These are phyloP conservation scores for Xylariaceae sp. DNA, from an alignment of 2,329 filamentous ascomycete genomes.

Conservation along the genomic window DNA sequence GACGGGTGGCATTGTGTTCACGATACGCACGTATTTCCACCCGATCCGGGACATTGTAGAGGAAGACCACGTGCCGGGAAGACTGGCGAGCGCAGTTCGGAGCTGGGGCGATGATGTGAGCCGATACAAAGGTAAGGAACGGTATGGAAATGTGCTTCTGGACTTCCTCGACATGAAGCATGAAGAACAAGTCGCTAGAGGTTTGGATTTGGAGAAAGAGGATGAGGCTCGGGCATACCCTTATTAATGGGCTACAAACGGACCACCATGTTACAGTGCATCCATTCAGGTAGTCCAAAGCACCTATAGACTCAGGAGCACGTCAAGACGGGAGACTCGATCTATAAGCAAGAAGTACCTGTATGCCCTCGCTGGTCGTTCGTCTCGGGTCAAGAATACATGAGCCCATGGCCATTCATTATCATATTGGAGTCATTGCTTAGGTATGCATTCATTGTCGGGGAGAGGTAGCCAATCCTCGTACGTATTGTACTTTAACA, in stretches of 20 bases:
- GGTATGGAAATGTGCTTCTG: slow-evolving; percentile 69
- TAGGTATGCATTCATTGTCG: too few relatives aligned
- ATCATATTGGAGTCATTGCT: too few relatives aligned
- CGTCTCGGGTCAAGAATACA: too few relatives aligned
- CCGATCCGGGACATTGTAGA: slow-evolving; percentile 64
- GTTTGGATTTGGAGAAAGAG: slow-evolving; percentile 52
- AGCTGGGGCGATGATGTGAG: slow-evolving; percentile 80
- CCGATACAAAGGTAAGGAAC: slow-evolving; percentile 74
- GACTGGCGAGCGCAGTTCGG: slow-evolving; percentile 72
- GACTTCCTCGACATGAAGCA: slow-evolving; percentile 76
- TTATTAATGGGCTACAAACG: slow-evolving; percentile 16
- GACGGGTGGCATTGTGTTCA: slow-evolving; percentile 64
- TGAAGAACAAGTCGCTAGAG: slow-evolving; percentile 66
- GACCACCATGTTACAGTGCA: too few relatives aligned
- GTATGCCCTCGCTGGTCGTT: too few relatives aligned
- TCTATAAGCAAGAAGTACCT: too few relatives aligned
- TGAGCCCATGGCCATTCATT: too few relatives aligned
- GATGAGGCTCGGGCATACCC: slow-evolving; percentile 31
- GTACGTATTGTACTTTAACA: too few relatives aligned
- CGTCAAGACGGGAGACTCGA: too few relatives aligned
- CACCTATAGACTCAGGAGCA: too few relatives aligned
- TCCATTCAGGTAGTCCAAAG: too few relatives aligned
- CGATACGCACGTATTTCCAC: slow-evolving; percentile 77
- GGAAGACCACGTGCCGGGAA: slow-evolving; percentile 74
- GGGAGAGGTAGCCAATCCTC: too few relatives aligned